These are phyloP conservation scores for Vaccinium darrowii DNA, from an alignment of 148 eudicot genomes.

Conservation along the genomic window DNA sequence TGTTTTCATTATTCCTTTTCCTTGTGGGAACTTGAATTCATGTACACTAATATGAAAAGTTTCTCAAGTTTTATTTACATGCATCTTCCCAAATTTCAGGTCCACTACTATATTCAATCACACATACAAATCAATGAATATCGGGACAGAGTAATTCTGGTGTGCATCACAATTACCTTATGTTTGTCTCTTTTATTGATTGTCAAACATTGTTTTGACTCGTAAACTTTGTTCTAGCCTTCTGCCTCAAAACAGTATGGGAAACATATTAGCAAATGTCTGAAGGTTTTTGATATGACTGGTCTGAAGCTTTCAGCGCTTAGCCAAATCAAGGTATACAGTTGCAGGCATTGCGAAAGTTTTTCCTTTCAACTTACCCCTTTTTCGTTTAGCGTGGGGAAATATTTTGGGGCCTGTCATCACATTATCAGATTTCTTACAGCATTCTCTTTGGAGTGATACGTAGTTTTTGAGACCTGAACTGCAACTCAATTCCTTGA, in stretches of 20 bases:
- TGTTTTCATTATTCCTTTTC: neutral
- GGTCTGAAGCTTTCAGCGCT: conserved; percentile 81
- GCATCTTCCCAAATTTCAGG: conserved; percentile 38
- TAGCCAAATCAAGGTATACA: conserved; percentile 75
- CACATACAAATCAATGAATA: conserved; percentile 93
- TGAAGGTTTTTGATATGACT: conserved; percentile 88
- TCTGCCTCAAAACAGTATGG: conserved; percentile 58
- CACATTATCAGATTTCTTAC: neutral
- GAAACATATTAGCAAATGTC: conserved; percentile 64
- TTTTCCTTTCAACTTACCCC: neutral
- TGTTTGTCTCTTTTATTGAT: conserved; percentile 6
- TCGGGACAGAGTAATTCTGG: conserved; percentile 81
- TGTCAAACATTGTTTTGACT: neutral
- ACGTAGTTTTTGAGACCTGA: neutral
- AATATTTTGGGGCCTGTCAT: neutral
- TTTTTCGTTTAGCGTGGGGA: neutral
- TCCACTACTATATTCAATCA: conserved; percentile 80
- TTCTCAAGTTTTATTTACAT: neutral
- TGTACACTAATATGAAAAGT: neutral
- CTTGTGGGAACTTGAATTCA: neutral
- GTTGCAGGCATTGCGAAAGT: neutral
- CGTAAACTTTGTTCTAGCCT: conserved; percentile 44
- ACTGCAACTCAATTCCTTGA: neutral
- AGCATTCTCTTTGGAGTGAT: neutral
- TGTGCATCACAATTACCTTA: conserved; percentile 27